Percentiles rank a stretch among this genome's conserved stretches.
Evolutionary conservation across 2,329 filamentous ascomycete species (phyloP).

Genomic region (Didymella lethalis): DNA sequence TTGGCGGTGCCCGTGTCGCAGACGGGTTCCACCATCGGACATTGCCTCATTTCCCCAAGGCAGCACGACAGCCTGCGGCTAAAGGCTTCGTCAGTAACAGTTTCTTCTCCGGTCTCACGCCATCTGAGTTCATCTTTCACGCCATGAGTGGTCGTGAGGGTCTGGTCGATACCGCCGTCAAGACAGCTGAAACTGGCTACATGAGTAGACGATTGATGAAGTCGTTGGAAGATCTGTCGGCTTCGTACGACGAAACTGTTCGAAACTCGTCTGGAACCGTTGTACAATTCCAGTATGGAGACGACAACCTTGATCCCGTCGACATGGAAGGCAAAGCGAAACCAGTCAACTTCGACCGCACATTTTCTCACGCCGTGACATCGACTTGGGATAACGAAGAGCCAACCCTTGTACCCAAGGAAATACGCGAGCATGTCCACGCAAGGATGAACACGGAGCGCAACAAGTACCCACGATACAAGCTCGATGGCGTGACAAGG

Average conservation of each 20-base stretch:
- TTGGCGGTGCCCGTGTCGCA: constrained; percentile 87
- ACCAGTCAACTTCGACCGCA: constrained; percentile 90
- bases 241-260: constrained; percentile 93
- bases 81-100: constrained; percentile 98
- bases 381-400: constrained; percentile 83
- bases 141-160: constrained; percentile 98
- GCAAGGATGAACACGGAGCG: constrained; percentile 73
- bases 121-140: constrained; percentile 96
- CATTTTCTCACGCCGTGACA: constrained; percentile 81
- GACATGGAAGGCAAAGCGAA: constrained; percentile 96
- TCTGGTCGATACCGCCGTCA: constrained; percentile 97
- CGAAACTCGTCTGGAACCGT: constrained; percentile 87
- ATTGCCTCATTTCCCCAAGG: constrained; percentile 93
- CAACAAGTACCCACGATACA: constrained; percentile 56
- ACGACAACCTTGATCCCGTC: constrained; percentile 92
- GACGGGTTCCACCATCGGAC: constrained; percentile 97
- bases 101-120: constrained; percentile 90
- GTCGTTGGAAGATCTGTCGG: constrained; percentile 91
- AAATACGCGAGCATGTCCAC: constrained; percentile 74
- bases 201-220: constrained; percentile 99
- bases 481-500: constrained; percentile 47
- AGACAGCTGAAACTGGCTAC: constrained; percentile 98
- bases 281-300: constrained; percentile 97
- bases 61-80: constrained; percentile 86
- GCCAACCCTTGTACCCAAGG: constrained; percentile 72